Evolutionary conservation across 2,329 filamentous ascomycete species (phyloP).

Genomic region (Escovopsis sp.): DNA sequence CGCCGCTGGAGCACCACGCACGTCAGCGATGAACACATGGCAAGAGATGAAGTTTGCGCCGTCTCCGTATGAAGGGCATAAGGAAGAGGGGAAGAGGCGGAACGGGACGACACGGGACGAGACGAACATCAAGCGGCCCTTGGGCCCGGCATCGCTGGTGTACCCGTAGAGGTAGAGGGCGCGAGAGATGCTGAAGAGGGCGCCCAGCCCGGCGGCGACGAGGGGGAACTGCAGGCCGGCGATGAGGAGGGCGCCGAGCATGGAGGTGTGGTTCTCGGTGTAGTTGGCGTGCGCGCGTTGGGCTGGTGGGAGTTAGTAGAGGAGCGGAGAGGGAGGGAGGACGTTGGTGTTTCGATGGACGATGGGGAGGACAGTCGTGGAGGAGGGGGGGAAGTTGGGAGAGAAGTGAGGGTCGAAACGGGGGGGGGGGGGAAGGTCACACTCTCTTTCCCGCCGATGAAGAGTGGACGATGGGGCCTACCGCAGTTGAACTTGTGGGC

Average conservation of each 20-base stretch:
- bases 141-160: conserved; percentile 25
- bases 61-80: too few relatives aligned
- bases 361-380: too few relatives aligned
- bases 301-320: too few relatives aligned
- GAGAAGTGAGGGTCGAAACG: too few relatives aligned
- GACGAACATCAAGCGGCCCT: conserved; percentile 26
- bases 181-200: conserved; percentile 35
- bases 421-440: too few relatives aligned
- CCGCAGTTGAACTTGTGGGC: conserved; percentile 49
- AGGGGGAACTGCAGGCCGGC: conserved; percentile 40
- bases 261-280: conserved; percentile 42
- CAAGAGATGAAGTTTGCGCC: not conserved
- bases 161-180: conserved; percentile 42
- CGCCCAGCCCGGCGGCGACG: conserved; percentile 32
- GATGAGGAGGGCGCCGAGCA: conserved; percentile 37
- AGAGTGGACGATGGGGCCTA: conserved; percentile 12
- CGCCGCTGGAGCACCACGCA: conserved; percentile 17
- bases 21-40: conserved; percentile 6
- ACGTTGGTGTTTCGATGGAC: too few relatives aligned
- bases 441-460: not conserved
- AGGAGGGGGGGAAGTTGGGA: too few relatives aligned
- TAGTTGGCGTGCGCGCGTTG: conserved; percentile 50
- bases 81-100: not conserved
- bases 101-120: not conserved
- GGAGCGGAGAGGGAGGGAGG: too few relatives aligned